phyloP scores from a whole-genome alignment of 129 eudicot genomes.

The Solidago caesia region DNA sequence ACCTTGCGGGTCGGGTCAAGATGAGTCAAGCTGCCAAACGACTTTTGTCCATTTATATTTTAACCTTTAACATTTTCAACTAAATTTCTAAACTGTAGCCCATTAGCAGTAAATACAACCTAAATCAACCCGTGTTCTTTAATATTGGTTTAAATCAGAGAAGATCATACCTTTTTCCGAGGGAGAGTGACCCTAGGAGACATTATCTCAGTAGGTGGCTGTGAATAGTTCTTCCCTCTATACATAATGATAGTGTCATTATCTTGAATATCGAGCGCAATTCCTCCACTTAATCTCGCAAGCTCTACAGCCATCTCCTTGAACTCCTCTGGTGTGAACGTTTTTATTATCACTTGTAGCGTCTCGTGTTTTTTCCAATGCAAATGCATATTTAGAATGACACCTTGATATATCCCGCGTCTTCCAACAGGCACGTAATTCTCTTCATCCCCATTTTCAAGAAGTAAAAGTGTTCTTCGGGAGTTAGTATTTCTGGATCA shows the following conservation, averaged over 20 bases:
- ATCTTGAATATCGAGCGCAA: slow-evolving; percentile 81
- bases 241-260: slow-evolving; percentile 79
- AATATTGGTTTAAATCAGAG: not conserved
- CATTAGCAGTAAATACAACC: not conserved
- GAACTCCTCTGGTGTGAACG: slow-evolving; percentile 81
- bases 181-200: slow-evolving; percentile 82
- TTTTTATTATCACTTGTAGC: slow-evolving; percentile 74
- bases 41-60: not conserved
- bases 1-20: not conserved
- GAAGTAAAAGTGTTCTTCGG: slow-evolving; percentile 91
- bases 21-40: not conserved
- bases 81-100: not conserved
- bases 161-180: slow-evolving; percentile 69
- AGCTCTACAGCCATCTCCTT: slow-evolving; percentile 88
- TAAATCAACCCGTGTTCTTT: not conserved
- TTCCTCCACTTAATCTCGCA: slow-evolving; percentile 87
- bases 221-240: slow-evolving; percentile 94
- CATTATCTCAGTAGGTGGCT: slow-evolving; percentile 98
- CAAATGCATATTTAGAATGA: slow-evolving; percentile 93
- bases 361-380: slow-evolving; percentile 99
- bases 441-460: slow-evolving; percentile 83
- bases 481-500: slow-evolving; percentile 93
- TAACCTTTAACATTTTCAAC: not conserved
- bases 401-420: slow-evolving; percentile 89
- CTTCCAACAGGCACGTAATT: slow-evolving; percentile 93